Conservation (phyloP, 2,329 filamentous ascomycete genomes). For the Gliomastix tumulicola region DNA sequence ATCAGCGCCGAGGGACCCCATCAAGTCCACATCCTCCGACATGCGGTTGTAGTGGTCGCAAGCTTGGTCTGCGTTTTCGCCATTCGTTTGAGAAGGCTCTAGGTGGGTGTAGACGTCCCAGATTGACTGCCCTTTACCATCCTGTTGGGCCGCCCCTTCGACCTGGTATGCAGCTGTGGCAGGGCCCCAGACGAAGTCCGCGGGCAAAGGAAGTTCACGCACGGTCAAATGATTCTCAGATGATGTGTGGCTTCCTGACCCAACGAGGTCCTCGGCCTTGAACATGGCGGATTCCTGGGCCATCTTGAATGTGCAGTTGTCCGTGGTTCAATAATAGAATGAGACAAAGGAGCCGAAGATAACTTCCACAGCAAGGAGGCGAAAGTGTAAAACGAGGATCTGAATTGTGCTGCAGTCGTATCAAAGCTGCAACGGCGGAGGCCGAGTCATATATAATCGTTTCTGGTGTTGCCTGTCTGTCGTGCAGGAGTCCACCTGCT, state of each 20-base stretch:
- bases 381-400: no score
- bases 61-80: constrained; percentile 51
- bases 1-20: constrained; percentile 66
- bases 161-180: constrained; percentile 84
- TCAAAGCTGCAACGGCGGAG: no score
- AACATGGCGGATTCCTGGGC: not conserved
- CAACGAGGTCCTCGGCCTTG: constrained; percentile 6
- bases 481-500: no score
- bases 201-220: constrained; percentile 38
- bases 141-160: constrained; percentile 67
- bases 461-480: no score
- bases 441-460: no score
- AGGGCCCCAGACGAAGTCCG: constrained; percentile 73
- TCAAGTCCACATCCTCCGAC: constrained; percentile 66
- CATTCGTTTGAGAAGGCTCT: constrained; percentile 21
- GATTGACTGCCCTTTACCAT: constrained; percentile 75
- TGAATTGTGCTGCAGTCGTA: no score
- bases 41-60: constrained; percentile 85
- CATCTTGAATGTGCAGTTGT: no score
- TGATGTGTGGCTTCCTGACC: not conserved
- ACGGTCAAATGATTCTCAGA: not conserved
- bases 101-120: constrained; percentile 76
- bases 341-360: no score
- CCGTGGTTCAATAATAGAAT: no score
- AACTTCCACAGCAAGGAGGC: no score